Base-by-base conservation (phyloP, 768 basidiomycete species). In the Tylopilus cervinicoccineus region DNA sequence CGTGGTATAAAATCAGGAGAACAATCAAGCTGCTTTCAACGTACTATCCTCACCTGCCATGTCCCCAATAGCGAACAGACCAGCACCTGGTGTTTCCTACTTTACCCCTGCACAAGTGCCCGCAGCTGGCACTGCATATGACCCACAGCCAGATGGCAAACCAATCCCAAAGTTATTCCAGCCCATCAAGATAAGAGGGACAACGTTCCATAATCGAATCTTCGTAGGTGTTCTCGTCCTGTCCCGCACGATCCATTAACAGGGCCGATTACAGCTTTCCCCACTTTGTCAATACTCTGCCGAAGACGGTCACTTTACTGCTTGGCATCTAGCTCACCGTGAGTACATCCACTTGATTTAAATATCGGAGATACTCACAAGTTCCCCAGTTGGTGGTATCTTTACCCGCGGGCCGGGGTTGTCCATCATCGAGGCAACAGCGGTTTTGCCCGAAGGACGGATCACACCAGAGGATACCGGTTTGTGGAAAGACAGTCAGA, bases 401-500 rank as follows among this genome's bases (percentile, higher is more conserved):
- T 58, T 77, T 40, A 73, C 70, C 6, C 76, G 79, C 13, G 71
- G 74, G 2, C 77, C 84, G 0, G 84, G 81, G 0, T 67, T 80
- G 1, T 73, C 82, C 46, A 70, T 81, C 37, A 66, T 85, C 20
- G 88, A 91, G 65, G 86, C 85, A 2, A 79, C 81, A 0, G 79
- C 80, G 9, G 77, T 86, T n/a, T 56, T 70, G 7, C 74, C 78
- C 1, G 74, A 80, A 58, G 80, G 80, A 5, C 74, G 83, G n/a
- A 85, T 85, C 64, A 76, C 80, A 0, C 83, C 86, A 1, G 72
- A 84, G 51, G 86, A 86, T 48, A 49, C 66, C 17, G 85, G 84
- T 6, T 58, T 87, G 45, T 87, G 85, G 84, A 65, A 71, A 20
- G 85, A 84, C 50, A 69, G 70, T 2, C 86, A 87, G 32, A 73